Percentiles rank a stretch among this genome's conserved stretches.
phyloP scores from a whole-genome alignment of 257 asterid genomes.

The Nicotiana obtusifolia region DNA sequence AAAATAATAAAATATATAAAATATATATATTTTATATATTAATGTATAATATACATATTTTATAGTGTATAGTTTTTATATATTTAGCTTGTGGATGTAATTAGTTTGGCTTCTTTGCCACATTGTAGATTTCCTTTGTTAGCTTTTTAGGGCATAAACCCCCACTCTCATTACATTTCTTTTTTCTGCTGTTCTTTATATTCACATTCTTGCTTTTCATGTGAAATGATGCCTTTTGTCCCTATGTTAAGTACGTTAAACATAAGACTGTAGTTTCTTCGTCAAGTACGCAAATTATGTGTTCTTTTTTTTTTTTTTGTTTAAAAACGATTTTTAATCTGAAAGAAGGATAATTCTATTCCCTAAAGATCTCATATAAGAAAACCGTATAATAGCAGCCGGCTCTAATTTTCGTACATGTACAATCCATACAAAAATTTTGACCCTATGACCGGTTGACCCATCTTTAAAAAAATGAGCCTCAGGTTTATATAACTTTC shows the following conservation, averaged over 20 bases:
- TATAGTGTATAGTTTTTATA: too few species aligned
- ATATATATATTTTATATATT: too few species aligned
- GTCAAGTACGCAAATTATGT: not conserved
- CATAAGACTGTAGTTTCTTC: not conserved
- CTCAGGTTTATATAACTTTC: not conserved
- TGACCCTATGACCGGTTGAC: not conserved
- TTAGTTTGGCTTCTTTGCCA: not conserved
- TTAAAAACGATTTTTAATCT: too few species aligned
- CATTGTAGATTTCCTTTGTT: not conserved
- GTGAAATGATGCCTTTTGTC: not conserved
- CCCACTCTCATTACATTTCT: not conserved
- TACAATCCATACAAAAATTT: not conserved
- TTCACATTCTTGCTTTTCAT: slow-evolving; percentile 2
- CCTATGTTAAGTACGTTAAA: not conserved
- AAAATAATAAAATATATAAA: too few species aligned
- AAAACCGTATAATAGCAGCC: too few species aligned
- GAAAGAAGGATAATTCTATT: too few species aligned
- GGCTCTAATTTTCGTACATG: too few species aligned
- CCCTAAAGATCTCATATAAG: too few species aligned
- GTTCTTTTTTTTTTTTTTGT: too few species aligned
- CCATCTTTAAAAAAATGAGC: not conserved
- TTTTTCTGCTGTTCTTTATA: not conserved
- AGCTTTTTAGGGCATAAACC: not conserved
- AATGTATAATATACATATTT: too few species aligned
- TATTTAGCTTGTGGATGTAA: too few species aligned